These are phyloP conservation scores for Epichloe scottii DNA, from an alignment of 2,329 filamentous ascomycete genomes.

Conservation along the genomic window DNA sequence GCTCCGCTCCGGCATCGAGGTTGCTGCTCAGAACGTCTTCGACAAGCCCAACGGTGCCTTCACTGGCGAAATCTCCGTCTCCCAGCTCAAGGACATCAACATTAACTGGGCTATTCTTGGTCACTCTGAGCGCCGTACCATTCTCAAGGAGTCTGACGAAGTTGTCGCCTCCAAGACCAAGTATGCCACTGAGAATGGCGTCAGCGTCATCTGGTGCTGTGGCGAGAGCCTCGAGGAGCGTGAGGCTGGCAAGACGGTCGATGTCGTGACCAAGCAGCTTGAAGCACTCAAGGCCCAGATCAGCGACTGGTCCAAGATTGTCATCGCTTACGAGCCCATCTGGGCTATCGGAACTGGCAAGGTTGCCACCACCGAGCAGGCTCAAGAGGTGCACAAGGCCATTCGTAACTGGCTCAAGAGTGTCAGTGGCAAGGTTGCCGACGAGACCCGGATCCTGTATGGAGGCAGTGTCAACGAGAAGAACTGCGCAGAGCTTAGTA, in stretches of 20 bases:
- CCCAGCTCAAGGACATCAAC: conserved; percentile 78
- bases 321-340: conserved; percentile 97
- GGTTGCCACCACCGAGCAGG: conserved; percentile 78
- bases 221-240: conserved; percentile 92
- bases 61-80: conserved; percentile 90
- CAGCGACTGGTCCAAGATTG: conserved; percentile 83
- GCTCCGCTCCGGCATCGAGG: conserved; percentile 63
- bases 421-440: conserved; percentile 61
- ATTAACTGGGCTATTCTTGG: conserved; percentile 87
- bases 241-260: conserved; percentile 73
- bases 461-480: conserved; percentile 95
- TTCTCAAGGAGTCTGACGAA: conserved; percentile 75
- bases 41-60: conserved; percentile 95
- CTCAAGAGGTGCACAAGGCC: conserved; percentile 84
- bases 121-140: conserved; percentile 87
- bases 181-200: conserved; percentile 72
- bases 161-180: conserved; percentile 92
- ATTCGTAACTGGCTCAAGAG: conserved; percentile 83
- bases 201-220: conserved; percentile 92
- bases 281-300: conserved; percentile 65
- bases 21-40: conserved; percentile 93
- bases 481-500: conserved; percentile 89
- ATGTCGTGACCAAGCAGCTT: conserved; percentile 76
- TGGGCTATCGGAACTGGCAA: conserved; percentile 94
- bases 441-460: conserved; percentile 88